A percentile compares a stretch with the other conserved stretches of the same genome.
phyloP scores from a whole-genome alignment of 192 early-diverging fungal genomes.

The Entomortierella chlamydospora region DNA sequence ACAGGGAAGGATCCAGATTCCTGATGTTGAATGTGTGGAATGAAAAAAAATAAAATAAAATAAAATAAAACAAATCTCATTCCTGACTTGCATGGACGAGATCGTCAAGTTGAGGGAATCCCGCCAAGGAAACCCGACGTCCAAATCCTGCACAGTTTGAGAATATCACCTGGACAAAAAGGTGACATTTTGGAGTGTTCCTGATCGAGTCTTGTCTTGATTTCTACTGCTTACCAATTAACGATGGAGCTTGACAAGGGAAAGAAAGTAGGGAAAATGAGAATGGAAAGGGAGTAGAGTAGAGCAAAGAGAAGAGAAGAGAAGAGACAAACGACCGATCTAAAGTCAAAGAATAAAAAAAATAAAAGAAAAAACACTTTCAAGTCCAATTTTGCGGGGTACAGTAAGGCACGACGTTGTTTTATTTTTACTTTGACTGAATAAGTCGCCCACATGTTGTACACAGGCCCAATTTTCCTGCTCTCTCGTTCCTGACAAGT shows the following conservation, averaged over 20 bases:
- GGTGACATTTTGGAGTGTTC: neutral
- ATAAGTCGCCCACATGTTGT: neutral
- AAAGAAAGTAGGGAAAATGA: neutral
- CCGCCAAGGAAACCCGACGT: too few species aligned
- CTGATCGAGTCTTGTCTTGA: neutral
- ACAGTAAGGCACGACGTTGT: too few species aligned
- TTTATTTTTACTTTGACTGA: too few species aligned
- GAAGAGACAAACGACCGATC: neutral
- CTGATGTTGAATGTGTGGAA: neutral
- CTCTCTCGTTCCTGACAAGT: too few species aligned
- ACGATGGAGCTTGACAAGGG: neutral
- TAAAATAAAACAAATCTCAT: neutral
- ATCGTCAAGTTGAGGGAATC: too few species aligned
- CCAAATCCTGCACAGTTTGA: too few species aligned
- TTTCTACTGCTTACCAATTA: neutral
- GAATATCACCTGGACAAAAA: too few species aligned
- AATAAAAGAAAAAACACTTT: neutral
- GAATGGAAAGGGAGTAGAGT: neutral
- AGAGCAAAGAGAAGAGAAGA: slow-evolving; percentile 3
- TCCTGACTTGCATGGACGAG: too few species aligned
- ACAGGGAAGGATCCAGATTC: too few species aligned
- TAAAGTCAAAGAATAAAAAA: neutral
- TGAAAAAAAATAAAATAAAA: neutral
- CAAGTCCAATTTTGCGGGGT: neutral
- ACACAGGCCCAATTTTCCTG: neutral